Evolutionary conservation across 1,284 basidiomycete species (phyloP).

Genomic region (Cystobasidium sp.): DNA sequence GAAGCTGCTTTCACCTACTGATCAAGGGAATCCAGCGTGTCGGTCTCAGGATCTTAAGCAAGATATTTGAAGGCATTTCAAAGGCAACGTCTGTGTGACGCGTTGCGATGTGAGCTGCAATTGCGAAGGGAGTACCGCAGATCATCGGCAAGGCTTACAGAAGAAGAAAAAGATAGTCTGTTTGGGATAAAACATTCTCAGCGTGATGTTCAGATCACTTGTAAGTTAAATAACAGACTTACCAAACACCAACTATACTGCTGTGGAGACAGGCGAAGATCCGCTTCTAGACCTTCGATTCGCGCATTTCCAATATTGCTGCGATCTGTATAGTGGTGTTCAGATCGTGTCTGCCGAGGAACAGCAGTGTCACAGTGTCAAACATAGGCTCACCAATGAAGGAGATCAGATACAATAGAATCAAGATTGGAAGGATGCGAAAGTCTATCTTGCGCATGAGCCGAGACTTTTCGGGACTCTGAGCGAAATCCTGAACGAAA

Average conservation of each 20-base stretch:
- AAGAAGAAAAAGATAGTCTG: conserved; percentile 24
- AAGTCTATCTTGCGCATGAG: conserved; percentile 44
- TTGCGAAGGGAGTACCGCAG: background rate
- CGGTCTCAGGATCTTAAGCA: conserved; percentile 64
- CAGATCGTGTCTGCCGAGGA: no score
- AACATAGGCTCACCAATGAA: conserved; percentile 9
- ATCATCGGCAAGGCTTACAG: background rate
- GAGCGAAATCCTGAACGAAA: conserved; percentile 7
- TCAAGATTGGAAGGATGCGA: conserved; percentile 38
- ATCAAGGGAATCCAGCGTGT: conserved; percentile 63
- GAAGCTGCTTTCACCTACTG: background rate
- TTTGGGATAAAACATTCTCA: no score
- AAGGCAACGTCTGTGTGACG: background rate
- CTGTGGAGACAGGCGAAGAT: conserved; percentile 15
- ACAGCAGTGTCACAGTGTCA: background rate
- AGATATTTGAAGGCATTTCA: conserved; percentile 61
- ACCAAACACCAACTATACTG: conserved; percentile 30
- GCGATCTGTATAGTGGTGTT: no score
- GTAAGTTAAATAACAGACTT: background rate
- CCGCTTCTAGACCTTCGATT: conserved; percentile 27
- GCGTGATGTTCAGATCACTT: no score
- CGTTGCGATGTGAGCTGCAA: background rate
- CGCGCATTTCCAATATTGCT: conserved; percentile 34
- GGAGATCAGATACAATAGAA: conserved; percentile 39
- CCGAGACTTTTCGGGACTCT: conserved; percentile 10